These are phyloP conservation scores for Colletotrichum tanaceti DNA, from an alignment of 2,329 filamentous ascomycete species.

Conservation along the genomic window DNA sequence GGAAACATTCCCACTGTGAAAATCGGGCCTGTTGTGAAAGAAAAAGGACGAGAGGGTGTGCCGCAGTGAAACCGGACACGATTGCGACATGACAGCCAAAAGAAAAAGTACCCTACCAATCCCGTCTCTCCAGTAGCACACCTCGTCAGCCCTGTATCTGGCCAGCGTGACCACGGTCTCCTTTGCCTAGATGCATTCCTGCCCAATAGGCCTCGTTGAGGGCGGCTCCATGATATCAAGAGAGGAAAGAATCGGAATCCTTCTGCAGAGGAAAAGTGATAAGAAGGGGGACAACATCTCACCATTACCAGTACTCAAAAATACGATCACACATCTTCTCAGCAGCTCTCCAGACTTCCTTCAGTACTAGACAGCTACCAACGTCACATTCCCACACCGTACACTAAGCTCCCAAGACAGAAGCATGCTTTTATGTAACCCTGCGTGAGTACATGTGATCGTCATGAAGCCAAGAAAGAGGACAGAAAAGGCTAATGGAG, in stretches of 20 bases:
- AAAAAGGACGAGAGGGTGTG: too few relatives aligned
- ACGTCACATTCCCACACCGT: neutral
- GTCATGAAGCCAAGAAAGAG: neutral
- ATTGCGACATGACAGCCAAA: neutral
- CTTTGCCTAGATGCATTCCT: neutral
- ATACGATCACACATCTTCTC: neutral
- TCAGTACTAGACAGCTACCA: neutral
- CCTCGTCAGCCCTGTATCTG: neutral
- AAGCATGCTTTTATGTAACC: neutral
- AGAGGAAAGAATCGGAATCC: neutral
- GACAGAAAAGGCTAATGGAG: too few relatives aligned
- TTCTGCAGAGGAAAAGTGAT: neutral
- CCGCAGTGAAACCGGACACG: neutral
- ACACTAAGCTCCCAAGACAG: neutral
- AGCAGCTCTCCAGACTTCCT: neutral
- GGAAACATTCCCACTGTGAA: too few relatives aligned
- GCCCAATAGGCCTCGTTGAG: neutral
- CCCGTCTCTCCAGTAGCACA: neutral
- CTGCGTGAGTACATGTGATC: constrained; percentile 13
- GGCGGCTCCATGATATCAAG: neutral
- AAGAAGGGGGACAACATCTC: neutral
- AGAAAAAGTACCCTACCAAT: neutral
- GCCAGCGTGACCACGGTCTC: neutral
- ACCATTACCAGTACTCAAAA: neutral
- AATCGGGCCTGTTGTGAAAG: too few relatives aligned